Evolutionary conservation across 768 basidiomycete genomes (phyloP).

Genomic region (Amanita molliuscula): DNA sequence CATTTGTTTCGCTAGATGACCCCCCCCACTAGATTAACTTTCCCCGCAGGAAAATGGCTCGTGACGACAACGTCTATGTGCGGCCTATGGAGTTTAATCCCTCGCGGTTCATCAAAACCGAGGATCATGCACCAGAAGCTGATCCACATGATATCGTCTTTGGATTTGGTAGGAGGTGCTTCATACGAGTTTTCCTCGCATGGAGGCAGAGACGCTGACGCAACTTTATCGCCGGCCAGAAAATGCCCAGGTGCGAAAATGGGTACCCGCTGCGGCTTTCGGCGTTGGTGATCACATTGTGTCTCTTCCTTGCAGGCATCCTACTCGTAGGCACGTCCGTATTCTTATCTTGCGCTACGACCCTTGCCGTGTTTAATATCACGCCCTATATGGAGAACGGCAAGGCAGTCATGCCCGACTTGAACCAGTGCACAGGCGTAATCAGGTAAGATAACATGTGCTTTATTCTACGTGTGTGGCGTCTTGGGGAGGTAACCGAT

Average conservation of each 20-base stretch:
- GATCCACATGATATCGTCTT: slow-evolving; percentile 38
- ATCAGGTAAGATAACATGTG: slow-evolving; percentile 30
- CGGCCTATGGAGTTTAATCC: slow-evolving; percentile 37
- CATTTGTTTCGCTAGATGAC: background rate
- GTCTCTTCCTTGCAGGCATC: background rate
- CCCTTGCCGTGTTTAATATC: slow-evolving; percentile 30
- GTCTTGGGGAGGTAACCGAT: background rate
- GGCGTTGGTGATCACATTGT: background rate
- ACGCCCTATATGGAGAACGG: slow-evolving; percentile 17
- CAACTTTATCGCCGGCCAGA: slow-evolving; percentile 10
- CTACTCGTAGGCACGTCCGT: slow-evolving; percentile 31
- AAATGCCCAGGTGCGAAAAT: slow-evolving; percentile 28
- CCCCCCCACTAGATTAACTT: background rate
- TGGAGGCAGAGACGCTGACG: background rate
- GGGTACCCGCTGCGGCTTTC: background rate
- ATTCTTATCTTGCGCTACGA: slow-evolving; percentile 29
- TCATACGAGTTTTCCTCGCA: background rate
- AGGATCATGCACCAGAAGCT: slow-evolving; percentile 23
- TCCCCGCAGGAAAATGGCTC: slow-evolving; percentile 26
- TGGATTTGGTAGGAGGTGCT: slow-evolving; percentile 43
- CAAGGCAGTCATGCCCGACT: slow-evolving; percentile 21
- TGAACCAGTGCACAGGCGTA: slow-evolving; percentile 33
- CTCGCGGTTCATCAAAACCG: slow-evolving; percentile 31
- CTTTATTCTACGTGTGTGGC: too few relatives aligned
- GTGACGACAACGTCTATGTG: slow-evolving; percentile 30